Percentiles rank a stretch among this genome's conserved stretches.
Conservation (phyloP, 768 basidiomycete species). For the Lentinula edodes region DNA sequence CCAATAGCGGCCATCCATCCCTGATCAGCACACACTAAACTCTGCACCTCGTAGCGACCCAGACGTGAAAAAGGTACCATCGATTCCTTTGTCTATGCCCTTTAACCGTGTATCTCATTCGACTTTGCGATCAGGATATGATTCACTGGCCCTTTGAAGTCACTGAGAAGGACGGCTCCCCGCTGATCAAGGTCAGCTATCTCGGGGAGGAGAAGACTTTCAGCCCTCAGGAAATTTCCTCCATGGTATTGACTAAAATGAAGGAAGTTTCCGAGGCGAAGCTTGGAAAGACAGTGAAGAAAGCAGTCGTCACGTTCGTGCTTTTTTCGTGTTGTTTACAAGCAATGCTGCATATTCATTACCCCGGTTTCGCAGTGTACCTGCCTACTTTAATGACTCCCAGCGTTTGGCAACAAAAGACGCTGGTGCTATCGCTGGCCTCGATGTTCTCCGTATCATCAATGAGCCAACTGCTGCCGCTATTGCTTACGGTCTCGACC, state of each 20-base stretch:
- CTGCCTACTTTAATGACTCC: slow-evolving; percentile 99
- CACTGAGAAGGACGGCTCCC: slow-evolving; percentile 94
- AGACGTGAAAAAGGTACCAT: slow-evolving; percentile 80
- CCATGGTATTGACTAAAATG: slow-evolving; percentile 99
- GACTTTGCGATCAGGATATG: slow-evolving; percentile 64
- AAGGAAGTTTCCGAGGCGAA: slow-evolving; percentile 99
- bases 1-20: background rate
- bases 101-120: background rate
- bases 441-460: slow-evolving; percentile 99
- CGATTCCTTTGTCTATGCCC: slow-evolving; percentile 8
- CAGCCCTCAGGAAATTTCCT: slow-evolving; percentile 98
- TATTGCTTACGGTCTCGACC: slow-evolving; percentile 97
- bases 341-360: slow-evolving; percentile 6
- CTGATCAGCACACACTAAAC: background rate
- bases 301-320: slow-evolving; percentile 95
- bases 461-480: slow-evolving; percentile 99
- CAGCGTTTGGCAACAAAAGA: slow-evolving; percentile 99
- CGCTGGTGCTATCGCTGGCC: slow-evolving; percentile 95
- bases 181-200: slow-evolving; percentile 94
- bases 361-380: slow-evolving; percentile 51
- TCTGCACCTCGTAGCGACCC: slow-evolving; percentile 56
- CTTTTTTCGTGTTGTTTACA: slow-evolving; percentile 61
- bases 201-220: slow-evolving; percentile 93
- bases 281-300: slow-evolving; percentile 96
- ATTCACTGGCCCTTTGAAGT: slow-evolving; percentile 97